Evolutionary conservation across 202 grass and related monocot genomes (phyloP).

Genomic region (Bolboschoenoplectus hybrid): DNA sequence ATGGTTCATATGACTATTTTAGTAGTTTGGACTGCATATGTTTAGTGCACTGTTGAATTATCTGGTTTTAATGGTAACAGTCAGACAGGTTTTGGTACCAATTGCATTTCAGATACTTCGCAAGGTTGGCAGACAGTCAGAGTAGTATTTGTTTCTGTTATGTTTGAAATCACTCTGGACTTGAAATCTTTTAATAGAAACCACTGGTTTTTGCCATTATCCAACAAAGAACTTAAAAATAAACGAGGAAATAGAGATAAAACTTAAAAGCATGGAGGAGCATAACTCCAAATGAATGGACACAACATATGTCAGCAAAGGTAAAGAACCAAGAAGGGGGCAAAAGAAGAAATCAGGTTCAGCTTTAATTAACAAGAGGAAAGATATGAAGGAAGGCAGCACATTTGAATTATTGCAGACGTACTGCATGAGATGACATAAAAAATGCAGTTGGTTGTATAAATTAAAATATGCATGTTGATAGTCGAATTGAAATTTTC

Average conservation of each 20-base stretch:
- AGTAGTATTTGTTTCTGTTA: neutral
- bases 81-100: neutral
- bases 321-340: neutral
- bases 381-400: neutral
- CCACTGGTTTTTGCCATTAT: neutral
- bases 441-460: neutral
- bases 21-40: neutral
- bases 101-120: neutral
- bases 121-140: neutral
- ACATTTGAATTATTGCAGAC: neutral
- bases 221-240: neutral
- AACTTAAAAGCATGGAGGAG: neutral
- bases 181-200: neutral
- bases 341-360: neutral
- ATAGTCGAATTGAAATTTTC: neutral
- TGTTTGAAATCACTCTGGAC: neutral
- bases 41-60: neutral
- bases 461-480: neutral
- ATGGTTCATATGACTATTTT: neutral
- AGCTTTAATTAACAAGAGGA: neutral
- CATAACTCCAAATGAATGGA: neutral
- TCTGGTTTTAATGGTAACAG: neutral
- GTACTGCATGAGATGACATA: neutral
- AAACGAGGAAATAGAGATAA: neutral
- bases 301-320: constrained; percentile 9